Evolutionary conservation across 352 stramenopile species (phyloP).

Genomic region (Globisporangium nagaii): DNA sequence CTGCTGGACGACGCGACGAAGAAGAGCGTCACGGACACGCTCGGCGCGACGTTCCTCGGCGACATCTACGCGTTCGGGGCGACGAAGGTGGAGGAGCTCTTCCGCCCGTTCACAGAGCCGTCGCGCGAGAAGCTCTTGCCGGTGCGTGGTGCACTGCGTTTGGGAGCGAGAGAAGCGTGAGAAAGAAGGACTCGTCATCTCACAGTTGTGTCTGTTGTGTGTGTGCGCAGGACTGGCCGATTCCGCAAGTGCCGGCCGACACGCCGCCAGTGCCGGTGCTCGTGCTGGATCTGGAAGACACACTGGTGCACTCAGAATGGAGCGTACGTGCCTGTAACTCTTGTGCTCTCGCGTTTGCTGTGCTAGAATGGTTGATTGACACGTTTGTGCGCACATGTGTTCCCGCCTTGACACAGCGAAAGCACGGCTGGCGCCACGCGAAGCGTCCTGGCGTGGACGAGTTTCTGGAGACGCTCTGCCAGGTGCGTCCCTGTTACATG

Average conservation of each 20-base stretch:
- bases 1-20: conserved; percentile 61
- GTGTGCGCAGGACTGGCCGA: conserved; percentile 64
- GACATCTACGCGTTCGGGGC: conserved; percentile 53
- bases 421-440: conserved; percentile 84
- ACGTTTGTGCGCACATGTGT: not conserved
- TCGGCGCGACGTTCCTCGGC: conserved; percentile 60
- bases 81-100: conserved; percentile 61
- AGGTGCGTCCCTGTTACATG: conserved; percentile 18
- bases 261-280: conserved; percentile 77
- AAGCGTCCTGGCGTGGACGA: conserved; percentile 84
- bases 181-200: not conserved
- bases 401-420: conserved; percentile 35
- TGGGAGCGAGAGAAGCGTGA: not conserved
- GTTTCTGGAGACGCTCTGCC: conserved; percentile 77
- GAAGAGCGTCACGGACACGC: conserved; percentile 26
- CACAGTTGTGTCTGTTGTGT: not conserved
- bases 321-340: conserved; percentile 50
- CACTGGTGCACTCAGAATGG: conserved; percentile 85
- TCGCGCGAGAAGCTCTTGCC: conserved; percentile 76
- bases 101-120: conserved; percentile 77
- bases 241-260: conserved; percentile 67
- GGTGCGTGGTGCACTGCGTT: conserved; percentile 9
- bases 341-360: not conserved
- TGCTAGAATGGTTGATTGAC: not conserved
- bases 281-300: conserved; percentile 84